phyloP scores from a whole-genome alignment of 2,329 filamentous ascomycete species.

The Fusarium beomiforme region DNA sequence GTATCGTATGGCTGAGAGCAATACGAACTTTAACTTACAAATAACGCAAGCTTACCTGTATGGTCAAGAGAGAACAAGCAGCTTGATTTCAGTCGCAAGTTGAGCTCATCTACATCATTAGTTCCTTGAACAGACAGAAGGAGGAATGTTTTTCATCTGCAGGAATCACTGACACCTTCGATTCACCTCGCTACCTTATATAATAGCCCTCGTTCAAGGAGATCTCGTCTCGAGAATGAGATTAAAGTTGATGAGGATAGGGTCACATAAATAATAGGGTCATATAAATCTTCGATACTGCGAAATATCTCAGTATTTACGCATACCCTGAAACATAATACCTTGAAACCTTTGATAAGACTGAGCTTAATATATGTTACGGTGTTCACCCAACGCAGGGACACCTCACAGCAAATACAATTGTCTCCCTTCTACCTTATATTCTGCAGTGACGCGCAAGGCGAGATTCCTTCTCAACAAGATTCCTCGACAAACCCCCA shows the following conservation, averaged over 20 bases:
- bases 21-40: no score
- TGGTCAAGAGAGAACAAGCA: background rate
- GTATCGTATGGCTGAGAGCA: no score
- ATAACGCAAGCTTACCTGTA: background rate
- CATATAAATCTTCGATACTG: background rate
- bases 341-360: background rate
- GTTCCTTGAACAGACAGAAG: background rate
- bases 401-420: background rate
- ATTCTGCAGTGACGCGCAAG: background rate
- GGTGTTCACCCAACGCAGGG: background rate
- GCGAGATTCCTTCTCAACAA: background rate
- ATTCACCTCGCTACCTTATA: background rate
- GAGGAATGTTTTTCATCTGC: background rate
- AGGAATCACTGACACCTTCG: background rate
- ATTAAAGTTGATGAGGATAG: background rate
- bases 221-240: background rate
- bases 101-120: no score
- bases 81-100: background rate
- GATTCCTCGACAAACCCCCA: background rate
- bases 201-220: background rate
- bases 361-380: background rate
- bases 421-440: background rate
- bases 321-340: no score
- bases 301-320: background rate
- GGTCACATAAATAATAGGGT: background rate